These are phyloP conservation scores for Pseudonitzschia multistriata DNA, from an alignment of 108 stramenopile genomes.

Conservation along the genomic window DNA sequence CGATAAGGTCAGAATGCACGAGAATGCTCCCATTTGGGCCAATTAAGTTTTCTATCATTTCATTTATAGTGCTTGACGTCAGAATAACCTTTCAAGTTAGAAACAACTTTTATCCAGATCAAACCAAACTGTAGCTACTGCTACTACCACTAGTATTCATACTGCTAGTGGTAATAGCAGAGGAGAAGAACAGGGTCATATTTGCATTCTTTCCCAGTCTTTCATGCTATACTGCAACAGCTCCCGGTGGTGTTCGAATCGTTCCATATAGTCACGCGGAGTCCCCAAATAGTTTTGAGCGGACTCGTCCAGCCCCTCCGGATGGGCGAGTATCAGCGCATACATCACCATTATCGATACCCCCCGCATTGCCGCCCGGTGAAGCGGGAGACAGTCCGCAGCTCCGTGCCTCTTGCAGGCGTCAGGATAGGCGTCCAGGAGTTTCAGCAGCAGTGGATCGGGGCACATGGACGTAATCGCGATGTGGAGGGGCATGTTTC, in stretches of 20 bases:
- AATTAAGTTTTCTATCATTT: not conserved
- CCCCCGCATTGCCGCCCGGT: constrained; percentile 56
- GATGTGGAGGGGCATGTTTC: constrained; percentile 50
- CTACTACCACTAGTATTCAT: too few species aligned
- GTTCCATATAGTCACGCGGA: constrained; percentile 32
- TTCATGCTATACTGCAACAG: constrained; percentile 33
- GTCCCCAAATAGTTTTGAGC: constrained; percentile 41
- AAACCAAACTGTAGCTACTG: too few species aligned
- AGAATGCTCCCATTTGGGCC: constrained; percentile 69
- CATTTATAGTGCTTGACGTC: too few species aligned
- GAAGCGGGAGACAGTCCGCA: constrained; percentile 62
- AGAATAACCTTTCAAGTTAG: not conserved
- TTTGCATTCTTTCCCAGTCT: constrained; percentile 32
- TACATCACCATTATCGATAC: constrained; percentile 31
- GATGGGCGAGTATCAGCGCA: constrained; percentile 34
- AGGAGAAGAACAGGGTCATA: too few species aligned
- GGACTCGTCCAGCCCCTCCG: constrained; percentile 30
- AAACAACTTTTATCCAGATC: not conserved
- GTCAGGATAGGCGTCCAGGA: constrained; percentile 49
- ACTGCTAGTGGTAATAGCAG: too few species aligned
- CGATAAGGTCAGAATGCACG: constrained; percentile 82
- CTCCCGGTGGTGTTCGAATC: constrained; percentile 37
- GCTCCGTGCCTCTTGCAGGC: constrained; percentile 43
- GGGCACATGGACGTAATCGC: constrained; percentile 63
- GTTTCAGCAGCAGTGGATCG: constrained; percentile 42